phyloP scores from a whole-genome alignment of 768 basidiomycete species.

The Dioszegia crocea region DNA sequence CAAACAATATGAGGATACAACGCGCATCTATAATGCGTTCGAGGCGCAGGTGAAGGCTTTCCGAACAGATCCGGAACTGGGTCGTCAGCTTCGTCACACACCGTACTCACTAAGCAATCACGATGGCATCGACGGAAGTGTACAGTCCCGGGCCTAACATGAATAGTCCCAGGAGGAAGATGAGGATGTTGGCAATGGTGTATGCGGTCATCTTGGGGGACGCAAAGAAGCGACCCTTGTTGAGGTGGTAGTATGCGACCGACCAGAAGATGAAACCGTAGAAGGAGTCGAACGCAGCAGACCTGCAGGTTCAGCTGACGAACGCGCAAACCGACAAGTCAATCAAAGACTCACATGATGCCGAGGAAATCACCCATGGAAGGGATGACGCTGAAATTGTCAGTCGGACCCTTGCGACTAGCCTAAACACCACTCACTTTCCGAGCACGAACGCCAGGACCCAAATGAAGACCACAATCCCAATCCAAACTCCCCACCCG shows the following conservation, averaged over 20 bases:
- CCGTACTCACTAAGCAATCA: constrained; percentile 34
- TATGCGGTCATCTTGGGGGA: constrained; percentile 15
- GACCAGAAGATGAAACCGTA: constrained; percentile 47
- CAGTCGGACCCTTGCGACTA: background rate
- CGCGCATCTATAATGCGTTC: constrained; percentile 21
- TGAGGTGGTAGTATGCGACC: constrained; percentile 41
- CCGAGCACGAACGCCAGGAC: constrained; percentile 34
- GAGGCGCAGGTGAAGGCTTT: constrained; percentile 34
- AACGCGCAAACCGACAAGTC: background rate
- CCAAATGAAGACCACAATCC: constrained; percentile 37
- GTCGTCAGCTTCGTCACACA: background rate
- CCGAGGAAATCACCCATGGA: constrained; percentile 43
- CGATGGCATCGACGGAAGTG: constrained; percentile 36
- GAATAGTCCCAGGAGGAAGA: constrained; percentile 37
- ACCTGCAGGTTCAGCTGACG: constrained; percentile 5
- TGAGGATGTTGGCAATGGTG: constrained; percentile 35
- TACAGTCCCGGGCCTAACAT: constrained; percentile 44
- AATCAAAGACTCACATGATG: constrained; percentile 17
- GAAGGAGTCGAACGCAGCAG: constrained; percentile 41
- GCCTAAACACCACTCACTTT: constrained; percentile 19
- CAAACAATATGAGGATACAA: too few relatives aligned
- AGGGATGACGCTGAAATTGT: constrained; percentile 28
- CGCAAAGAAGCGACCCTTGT: constrained; percentile 20
- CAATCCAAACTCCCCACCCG: constrained; percentile 41
- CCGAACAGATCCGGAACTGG: constrained; percentile 27